These are phyloP conservation scores for Ceratobasidium theobromae DNA, from an alignment of 1,284 basidiomycete genomes.

Conservation along the genomic window DNA sequence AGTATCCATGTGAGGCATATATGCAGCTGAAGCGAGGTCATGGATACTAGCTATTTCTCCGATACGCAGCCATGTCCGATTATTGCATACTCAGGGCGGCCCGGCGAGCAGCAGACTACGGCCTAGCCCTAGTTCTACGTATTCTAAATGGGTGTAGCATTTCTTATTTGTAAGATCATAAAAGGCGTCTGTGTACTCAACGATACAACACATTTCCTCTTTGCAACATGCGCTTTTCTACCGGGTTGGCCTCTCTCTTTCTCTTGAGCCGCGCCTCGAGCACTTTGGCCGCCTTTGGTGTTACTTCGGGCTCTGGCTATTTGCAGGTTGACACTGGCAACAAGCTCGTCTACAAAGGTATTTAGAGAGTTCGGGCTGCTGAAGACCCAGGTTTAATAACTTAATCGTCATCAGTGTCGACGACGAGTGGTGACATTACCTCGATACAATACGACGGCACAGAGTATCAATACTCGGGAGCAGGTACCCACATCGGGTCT, in stretches of 20 bases:
- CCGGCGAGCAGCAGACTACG: too few relatives aligned
- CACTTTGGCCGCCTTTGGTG: slow-evolving; percentile 31
- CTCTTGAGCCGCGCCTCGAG: not conserved
- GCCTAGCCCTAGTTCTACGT: too few relatives aligned
- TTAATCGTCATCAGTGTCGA: not conserved
- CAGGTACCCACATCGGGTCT: slow-evolving; percentile 26
- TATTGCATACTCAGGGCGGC: too few relatives aligned
- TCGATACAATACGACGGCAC: slow-evolving; percentile 25
- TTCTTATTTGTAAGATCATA: too few relatives aligned
- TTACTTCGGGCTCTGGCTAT: slow-evolving; percentile 17
- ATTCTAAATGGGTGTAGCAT: too few relatives aligned
- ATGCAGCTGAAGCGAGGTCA: too few relatives aligned
- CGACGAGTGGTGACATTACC: slow-evolving; percentile 32
- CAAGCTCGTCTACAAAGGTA: slow-evolving; percentile 30
- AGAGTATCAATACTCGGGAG: slow-evolving; percentile 30
- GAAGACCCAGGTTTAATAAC: not conserved
- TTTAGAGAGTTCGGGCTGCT: not conserved
- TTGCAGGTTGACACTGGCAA: slow-evolving; percentile 29
- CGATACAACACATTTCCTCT: not conserved
- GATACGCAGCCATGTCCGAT: too few relatives aligned
- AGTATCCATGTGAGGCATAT: too few relatives aligned
- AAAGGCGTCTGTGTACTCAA: too few relatives aligned
- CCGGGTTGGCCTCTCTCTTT: not conserved
- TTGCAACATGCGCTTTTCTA: not conserved
- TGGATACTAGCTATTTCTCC: too few relatives aligned